Evolutionary conservation across 1,284 basidiomycete species (phyloP), one percentile per base, ranked within the genome.

Genomic region (Pseudomicrostroma phylloplanum): DNA sequence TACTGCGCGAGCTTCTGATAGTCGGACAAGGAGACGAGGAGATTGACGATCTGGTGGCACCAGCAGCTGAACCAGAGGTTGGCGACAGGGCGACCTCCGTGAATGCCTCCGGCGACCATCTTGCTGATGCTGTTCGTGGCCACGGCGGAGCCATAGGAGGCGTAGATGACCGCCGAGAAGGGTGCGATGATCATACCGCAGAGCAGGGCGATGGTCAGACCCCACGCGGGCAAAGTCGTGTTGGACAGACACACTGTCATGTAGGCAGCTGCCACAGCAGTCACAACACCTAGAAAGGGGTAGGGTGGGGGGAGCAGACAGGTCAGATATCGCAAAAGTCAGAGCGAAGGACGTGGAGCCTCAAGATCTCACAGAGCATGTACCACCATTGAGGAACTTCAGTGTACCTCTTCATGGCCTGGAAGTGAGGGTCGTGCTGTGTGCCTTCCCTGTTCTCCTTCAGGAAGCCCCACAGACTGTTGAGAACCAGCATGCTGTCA

Each of bases 321-420:
- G 30, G 21, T 26, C 25, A 51, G 25, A 21, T 9, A 51, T 9
- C 48, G 21, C 4, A 9, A 36, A 36, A 3, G 30, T 36, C 4
- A 36, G 30, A 36, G 4, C 30, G 30, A 36, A 9, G 30, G 30
- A 36, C 21, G 13, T n/a, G 43, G 6, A 6, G 43, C 13, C 4
- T 21, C 15, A 15, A 17, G 13, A 15, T 6, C 43, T 21, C 15
- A 21, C 43, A 48, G 43, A 56, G 30, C 19, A 40, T 40, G 57
- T 78, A 80, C 75, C 76, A 79, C 67, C 43, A 76, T 59, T 59
- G 61, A 0, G 73, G 72, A 0, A 68, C 76, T 53, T 78, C 75
- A 36, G 69, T 68, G 61, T 78, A 80, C 59, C 67, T 69, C 39
- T 56, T 59, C 78, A 80, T 80, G 23, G 65, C 67, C 19, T 42